Evolutionary conservation across 345 rosid genomes (phyloP), one percentile per base, ranked within the genome.

Genomic region (Isatis tinctoria): DNA sequence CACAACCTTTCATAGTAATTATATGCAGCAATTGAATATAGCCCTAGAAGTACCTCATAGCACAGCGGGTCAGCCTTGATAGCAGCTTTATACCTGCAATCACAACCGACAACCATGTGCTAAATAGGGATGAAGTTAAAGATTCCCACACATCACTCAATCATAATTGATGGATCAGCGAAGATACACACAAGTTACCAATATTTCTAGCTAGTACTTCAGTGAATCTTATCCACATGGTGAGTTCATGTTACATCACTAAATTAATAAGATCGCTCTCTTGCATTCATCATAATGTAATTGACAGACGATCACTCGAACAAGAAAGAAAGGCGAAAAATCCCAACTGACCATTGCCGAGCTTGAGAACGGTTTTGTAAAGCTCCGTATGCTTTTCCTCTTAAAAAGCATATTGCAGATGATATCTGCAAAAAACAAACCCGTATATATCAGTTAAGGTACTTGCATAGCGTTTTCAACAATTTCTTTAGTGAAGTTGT

Each of bases 21-120:
- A 66, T 37, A 65, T 26, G 52, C 48, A 76, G 9, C 39, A 40
- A 57, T 20, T 67, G 70, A 73, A 13, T 33, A 72, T 2, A 39
- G 61, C 18, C 10, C 28, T 65, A 24, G 60, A 58, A 69, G 56
- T 88, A 90, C 99, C 98, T 95, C 99, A 68, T 88, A 92, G 80
- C 99, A 92, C 60, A 95, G 82, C 48, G 99, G 98, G 82, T 95
- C 99, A 56, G 98, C 97, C 83, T 87, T 95, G 67, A 95, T 81
- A 72, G 99, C 98, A 67, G 94, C 97, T 87, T 95, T 90, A 78
- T 90, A 94, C 98, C 98, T 94, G 61, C 41, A 67, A 70, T 64
- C 67, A 10, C 70, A 80, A 24, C 67, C 16, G 6, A 28, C 36
- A 9, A 17, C 33, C 26, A 76, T 13, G 51, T 70, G 18, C 22